Conservation (phyloP, 2,329 filamentous ascomycete genomes). For the Aspergillus aculeatinus region DNA sequence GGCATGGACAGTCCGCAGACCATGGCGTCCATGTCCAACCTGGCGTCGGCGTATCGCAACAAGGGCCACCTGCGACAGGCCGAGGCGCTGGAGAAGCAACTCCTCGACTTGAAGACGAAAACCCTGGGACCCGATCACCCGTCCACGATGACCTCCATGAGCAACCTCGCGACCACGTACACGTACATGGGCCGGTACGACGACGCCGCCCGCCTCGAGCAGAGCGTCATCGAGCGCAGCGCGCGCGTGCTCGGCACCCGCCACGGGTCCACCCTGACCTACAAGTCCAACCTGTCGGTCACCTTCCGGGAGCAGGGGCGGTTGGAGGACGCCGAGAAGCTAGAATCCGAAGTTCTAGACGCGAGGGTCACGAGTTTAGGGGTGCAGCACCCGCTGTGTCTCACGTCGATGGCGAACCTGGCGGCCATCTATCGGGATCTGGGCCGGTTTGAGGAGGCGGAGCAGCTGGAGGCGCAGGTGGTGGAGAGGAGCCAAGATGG, state of each 20-base stretch:
- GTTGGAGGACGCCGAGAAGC: constrained; percentile 3
- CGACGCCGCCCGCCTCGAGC: constrained; percentile 7
- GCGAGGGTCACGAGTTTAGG: not conserved
- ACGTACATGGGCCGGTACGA: constrained; percentile 8
- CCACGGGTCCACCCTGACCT: constrained; percentile 4
- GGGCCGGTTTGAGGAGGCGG: constrained; percentile 11
- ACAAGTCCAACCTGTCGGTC: constrained; percentile 9
- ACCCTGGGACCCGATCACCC: constrained; percentile 4
- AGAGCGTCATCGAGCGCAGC: constrained; percentile 5
- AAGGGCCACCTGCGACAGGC: constrained; percentile 7
- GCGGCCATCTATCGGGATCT: constrained; percentile 8
- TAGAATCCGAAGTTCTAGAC: constrained; percentile 8
- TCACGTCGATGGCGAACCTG: constrained; percentile 13
- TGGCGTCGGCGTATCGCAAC: constrained; percentile 9
- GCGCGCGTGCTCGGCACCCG: not conserved
- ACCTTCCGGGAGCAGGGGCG: constrained; percentile 11
- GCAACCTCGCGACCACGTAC: constrained; percentile 11
- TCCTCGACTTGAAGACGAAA: constrained; percentile 3
- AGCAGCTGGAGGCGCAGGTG: constrained; percentile 10
- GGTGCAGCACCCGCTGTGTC: not conserved
- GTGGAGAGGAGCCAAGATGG: constrained; percentile 3
- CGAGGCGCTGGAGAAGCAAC: constrained; percentile 1
- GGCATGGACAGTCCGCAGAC: constrained; percentile 10
- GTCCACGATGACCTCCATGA: constrained; percentile 11
- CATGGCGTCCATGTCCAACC: constrained; percentile 11